Evolutionary conservation across 164 flowering plant genomes (phyloP).

Genomic region (Platanus orientalis): DNA sequence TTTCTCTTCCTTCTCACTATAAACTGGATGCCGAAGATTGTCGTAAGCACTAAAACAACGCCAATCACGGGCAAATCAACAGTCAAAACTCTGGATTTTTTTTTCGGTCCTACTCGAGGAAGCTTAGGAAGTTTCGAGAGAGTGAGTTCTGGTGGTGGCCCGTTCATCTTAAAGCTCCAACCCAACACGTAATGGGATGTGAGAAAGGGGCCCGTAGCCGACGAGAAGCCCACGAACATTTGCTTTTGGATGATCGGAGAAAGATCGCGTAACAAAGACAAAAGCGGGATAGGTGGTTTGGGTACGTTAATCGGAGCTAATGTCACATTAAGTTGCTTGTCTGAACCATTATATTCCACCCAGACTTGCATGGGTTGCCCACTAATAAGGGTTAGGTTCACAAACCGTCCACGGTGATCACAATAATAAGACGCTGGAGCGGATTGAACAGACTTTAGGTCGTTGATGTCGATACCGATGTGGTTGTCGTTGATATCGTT

Average conservation of each 20-base stretch:
- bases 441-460: constrained; percentile 17
- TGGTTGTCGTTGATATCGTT: constrained; percentile 26
- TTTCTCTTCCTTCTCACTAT: too few species aligned
- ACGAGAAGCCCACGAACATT: too few species aligned
- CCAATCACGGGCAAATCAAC: too few species aligned
- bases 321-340: constrained; percentile 17
- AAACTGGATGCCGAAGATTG: too few species aligned
- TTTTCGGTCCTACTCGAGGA: too few species aligned
- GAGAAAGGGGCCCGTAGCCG: too few species aligned
- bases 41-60: too few species aligned
- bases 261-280: constrained; percentile 1
- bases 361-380: constrained; percentile 21
- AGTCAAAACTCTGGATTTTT: too few species aligned
- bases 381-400: constrained; percentile 7
- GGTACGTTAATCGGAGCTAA: constrained; percentile 10
- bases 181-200: too few species aligned
- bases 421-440: constrained; percentile 17
- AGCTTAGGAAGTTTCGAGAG: too few species aligned
- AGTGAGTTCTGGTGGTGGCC: too few species aligned
- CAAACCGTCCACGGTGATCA: neutral
- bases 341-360: constrained; percentile 24
- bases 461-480: constrained; percentile 28
- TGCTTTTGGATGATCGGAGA: neutral
- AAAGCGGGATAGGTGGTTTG: neutral
- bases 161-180: too few species aligned